Evolutionary conservation across 768 basidiomycete species (phyloP).

Genomic region (Heimioporus sp.): DNA sequence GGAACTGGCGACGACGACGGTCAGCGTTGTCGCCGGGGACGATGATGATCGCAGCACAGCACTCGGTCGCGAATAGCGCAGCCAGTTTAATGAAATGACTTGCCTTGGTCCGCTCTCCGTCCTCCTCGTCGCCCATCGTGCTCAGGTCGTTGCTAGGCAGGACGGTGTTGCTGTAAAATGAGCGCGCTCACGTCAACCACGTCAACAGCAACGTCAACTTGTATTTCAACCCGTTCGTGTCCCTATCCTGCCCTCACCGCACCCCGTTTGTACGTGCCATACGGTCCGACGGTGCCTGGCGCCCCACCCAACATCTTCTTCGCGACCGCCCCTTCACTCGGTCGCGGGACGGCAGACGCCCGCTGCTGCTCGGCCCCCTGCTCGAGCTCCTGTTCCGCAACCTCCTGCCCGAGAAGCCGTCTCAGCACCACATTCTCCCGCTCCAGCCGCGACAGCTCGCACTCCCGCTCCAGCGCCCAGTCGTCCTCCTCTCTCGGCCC

Average conservation of each 20-base stretch:
- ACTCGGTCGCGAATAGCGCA: too few species aligned
- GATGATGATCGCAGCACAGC: too few species aligned
- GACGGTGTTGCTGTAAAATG: not conserved
- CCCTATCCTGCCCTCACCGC: slow-evolving; percentile 16
- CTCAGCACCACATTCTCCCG: slow-evolving; percentile 84
- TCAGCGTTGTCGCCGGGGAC: too few species aligned
- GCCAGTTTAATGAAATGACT: too few species aligned
- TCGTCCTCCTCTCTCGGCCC: slow-evolving; percentile 53
- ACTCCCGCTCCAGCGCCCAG: slow-evolving; percentile 84
- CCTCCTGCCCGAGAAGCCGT: slow-evolving; percentile 58
- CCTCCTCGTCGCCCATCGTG: slow-evolving; percentile 5
- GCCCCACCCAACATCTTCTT: slow-evolving; percentile 33
- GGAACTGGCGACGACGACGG: slow-evolving; percentile 12
- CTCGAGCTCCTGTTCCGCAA: slow-evolving; percentile 21
- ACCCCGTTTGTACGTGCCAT: slow-evolving; percentile 42
- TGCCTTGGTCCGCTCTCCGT: slow-evolving; percentile 25
- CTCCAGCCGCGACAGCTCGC: slow-evolving; percentile 84
- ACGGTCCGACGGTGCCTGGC: slow-evolving; percentile 40
- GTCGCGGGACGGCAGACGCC: slow-evolving; percentile 8
- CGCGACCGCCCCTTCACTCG: slow-evolving; percentile 11
- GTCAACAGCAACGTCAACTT: slow-evolving; percentile 15
- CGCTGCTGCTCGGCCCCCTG: slow-evolving; percentile 7
- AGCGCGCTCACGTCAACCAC: not conserved
- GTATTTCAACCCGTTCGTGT: too few species aligned
- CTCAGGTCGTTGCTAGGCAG: too few species aligned